Evolutionary conservation across 495 filamentous ascomycete genomes (phyloP).

Genomic region (Sordaria brevicollis): DNA sequence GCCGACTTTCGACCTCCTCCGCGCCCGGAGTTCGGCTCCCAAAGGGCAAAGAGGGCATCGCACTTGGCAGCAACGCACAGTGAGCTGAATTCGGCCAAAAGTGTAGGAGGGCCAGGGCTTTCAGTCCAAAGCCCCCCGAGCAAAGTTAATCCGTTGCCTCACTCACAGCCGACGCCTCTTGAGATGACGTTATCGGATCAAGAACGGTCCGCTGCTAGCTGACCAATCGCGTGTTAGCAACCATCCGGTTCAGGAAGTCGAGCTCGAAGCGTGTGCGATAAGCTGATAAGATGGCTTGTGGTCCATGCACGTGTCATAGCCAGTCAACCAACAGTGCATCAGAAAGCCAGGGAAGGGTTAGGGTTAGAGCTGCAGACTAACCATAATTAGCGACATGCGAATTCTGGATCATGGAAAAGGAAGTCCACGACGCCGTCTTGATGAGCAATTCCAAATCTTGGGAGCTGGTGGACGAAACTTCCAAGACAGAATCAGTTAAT

Average conservation of each 20-base stretch:
- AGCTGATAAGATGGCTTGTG: not conserved
- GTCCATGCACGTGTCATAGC: not conserved
- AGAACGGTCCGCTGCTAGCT: not conserved
- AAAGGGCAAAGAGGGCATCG: not conserved
- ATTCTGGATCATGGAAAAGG: not conserved
- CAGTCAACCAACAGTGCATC: not conserved
- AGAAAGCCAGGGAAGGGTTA: not conserved
- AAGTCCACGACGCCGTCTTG: not conserved
- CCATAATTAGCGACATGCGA: not conserved
- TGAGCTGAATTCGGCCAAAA: not conserved
- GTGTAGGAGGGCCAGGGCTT: not conserved
- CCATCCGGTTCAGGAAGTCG: not conserved
- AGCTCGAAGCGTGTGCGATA: not conserved
- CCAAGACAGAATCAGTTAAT: not conserved
- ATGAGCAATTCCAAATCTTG: not conserved
- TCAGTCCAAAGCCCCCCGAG: not conserved
- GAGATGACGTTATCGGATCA: not conserved
- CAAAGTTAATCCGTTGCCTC: not conserved
- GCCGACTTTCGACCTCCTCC: not conserved
- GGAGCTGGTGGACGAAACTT: not conserved
- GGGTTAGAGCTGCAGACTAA: not conserved
- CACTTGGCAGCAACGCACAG: not conserved
- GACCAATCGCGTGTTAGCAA: not conserved
- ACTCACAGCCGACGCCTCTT: not conserved
- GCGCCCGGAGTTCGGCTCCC: not conserved